Evolutionary conservation across 768 basidiomycete genomes (phyloP), one percentile per base, ranked within the genome.

Genomic region (Saitozyma podzolica): DNA sequence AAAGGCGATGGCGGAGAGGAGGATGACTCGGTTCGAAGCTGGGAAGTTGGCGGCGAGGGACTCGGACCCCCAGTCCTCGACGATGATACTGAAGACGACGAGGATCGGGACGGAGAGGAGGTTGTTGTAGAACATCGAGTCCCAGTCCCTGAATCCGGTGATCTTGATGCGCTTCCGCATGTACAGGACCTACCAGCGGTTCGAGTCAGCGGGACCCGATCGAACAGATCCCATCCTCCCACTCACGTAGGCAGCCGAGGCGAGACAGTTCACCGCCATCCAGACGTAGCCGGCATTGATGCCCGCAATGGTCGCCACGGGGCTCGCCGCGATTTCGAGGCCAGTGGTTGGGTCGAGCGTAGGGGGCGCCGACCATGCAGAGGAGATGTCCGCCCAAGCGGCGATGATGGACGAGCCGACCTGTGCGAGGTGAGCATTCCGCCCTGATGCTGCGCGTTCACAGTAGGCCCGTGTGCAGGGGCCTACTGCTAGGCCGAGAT

Each of bases 101-200:
- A 99, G 83, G 48, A 97, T 86, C 8, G 96, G 96, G 68, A 98
- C 94, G 39, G 92, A 95, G 57, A 98, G 82, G 51, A 97, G 78
- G 78, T 98, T 99, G 83, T 95, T 96, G 83, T 98, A 98, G 82
- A 92, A 95, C 93, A 97, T 97, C 13, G 94, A 88, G 75, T 97
- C 95, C 94, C 93, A 96, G 74, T 99, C 95, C 56, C 92, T 87
- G 82, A 98, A 97, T n/a, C 91, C 91, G 19, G 92, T 97, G 49
- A 83, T 77, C 82, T 97, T 97, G 83, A 99, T 98, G 64, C 89
- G 85, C 78, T 95, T 97, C 59, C 96, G 87, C 96, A 98, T 98
- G 49, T 90, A 84, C 56, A 99, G 84, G 49, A 96, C 91, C 92
- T 95, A 41, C 16, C 2, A 29, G 39, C 40, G 59, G 39, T 13